Base-by-base conservation (phyloP, 352 stramenopile genomes). In the Pythium phragmitis region DNA sequence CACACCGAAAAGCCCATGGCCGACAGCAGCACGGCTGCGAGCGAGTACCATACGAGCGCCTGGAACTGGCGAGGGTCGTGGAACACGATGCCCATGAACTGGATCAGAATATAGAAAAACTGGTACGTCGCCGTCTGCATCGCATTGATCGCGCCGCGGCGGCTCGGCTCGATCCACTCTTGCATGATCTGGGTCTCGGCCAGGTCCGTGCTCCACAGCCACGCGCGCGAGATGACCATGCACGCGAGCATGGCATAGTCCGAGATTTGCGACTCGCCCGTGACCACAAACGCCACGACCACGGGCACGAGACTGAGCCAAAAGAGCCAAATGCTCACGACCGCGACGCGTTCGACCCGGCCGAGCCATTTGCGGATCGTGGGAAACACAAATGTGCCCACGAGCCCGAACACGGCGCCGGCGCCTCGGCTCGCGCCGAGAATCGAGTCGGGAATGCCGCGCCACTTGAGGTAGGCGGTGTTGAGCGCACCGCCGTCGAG, bases 81-180 rank as follows among this genome's bases (percentile, higher is more conserved):
- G 57, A 71, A 67, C 21, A 71, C 64, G 28, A 71, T 71, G n/a
- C 64, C 64, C 57, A 71, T 67, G 30, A 62, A 66, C 64, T 71
- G 64, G 28, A 67, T 71, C 9, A 71, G 11, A 19, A 71, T 59
- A 39, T 57, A 59, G 26, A 60, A 60, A 46, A 67, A 71, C 58
- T 71, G 57, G 42, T 67, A 71, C 37, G 64, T 67, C 1, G 64
- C 64, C 0, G 64, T 71, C 34, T 71, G 64, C 64, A 71, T 71
- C 16, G 64, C 63, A 52, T 71, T 71, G 53, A 71, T 67, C n/a
- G 64, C 28, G 33, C 64, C 64, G 7, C 64, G 64, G 8, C 57
- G 64, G 23, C 45, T 67, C 1, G 57, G 54, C 43, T 71, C 57
- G 53, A 71, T 60, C 64, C 64, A 71, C 42, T 71, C 64, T 30